These are phyloP conservation scores for Sporothrix pallida DNA, from an alignment of 2,329 filamentous ascomycete species.

Conservation along the genomic window DNA sequence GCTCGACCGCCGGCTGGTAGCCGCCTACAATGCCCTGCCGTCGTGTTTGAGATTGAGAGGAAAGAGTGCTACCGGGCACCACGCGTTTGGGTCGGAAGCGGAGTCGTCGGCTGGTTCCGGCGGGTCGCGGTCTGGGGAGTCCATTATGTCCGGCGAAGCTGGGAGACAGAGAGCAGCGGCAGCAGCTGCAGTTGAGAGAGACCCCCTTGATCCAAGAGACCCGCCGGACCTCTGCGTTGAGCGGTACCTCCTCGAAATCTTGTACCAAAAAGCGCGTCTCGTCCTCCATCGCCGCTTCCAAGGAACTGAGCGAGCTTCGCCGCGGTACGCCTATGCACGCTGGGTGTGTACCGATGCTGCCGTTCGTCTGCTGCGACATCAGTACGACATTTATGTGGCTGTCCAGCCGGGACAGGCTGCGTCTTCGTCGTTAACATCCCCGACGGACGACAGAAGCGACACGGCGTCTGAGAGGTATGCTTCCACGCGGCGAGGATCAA, in stretches of 20 bases:
- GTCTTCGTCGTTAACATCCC: too few species aligned
- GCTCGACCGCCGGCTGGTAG: constrained; percentile 39
- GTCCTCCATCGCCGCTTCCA: constrained; percentile 43
- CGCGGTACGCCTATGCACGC: constrained; percentile 49
- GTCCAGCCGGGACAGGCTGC: constrained; percentile 43
- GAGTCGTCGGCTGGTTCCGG: neutral
- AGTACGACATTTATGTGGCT: constrained; percentile 51
- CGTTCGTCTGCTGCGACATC: constrained; percentile 50
- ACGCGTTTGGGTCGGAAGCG: neutral
- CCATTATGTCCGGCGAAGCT: neutral
- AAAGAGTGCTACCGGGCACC: neutral
- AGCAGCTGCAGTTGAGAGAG: neutral
- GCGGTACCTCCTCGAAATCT: constrained; percentile 41
- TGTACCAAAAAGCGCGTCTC: constrained; percentile 41
- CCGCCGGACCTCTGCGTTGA: constrained; percentile 38
- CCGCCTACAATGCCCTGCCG: constrained; percentile 36
- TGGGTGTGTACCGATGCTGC: constrained; percentile 53
- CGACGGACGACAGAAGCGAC: neutral
- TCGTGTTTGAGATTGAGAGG: neutral
- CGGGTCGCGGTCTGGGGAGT: neutral
- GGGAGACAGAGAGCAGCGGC: constrained; percentile 23
- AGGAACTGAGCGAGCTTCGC: constrained; percentile 44
- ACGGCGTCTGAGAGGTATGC: neutral
- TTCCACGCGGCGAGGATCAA: neutral
- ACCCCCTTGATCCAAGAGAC: neutral